Evolutionary conservation across 192 early-diverging fungal species (phyloP).

Genomic region (Ambispora gerdemannii): DNA sequence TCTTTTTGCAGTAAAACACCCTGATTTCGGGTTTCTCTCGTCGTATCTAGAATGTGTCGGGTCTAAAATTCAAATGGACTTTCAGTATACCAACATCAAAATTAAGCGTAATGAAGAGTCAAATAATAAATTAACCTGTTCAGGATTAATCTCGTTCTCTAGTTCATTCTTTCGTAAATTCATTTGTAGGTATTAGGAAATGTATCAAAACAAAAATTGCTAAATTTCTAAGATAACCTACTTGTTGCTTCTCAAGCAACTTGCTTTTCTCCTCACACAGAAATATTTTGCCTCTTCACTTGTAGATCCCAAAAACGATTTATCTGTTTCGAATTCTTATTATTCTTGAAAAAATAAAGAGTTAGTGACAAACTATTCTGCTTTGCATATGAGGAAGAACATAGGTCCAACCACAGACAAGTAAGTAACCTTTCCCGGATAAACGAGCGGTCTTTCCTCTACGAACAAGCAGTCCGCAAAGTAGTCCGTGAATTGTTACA

Average conservation of each 20-base stretch:
- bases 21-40: slow-evolving; percentile 11
- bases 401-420: background rate
- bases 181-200: background rate
- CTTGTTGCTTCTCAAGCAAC: slow-evolving; percentile 17
- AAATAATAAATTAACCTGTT: slow-evolving; percentile 9
- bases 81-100: slow-evolving; percentile 23
- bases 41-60: slow-evolving; percentile 8
- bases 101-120: slow-evolving; percentile 7
- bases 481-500: slow-evolving; percentile 8
- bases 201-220: background rate
- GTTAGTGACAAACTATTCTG: background rate
- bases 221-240: background rate
- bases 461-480: slow-evolving; percentile 18
- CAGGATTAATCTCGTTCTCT: background rate
- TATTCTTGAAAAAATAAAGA: slow-evolving; percentile 11
- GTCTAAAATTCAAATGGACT: slow-evolving; percentile 24
- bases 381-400: background rate
- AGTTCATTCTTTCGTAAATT: background rate
- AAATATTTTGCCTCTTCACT: slow-evolving; percentile 16
- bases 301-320: slow-evolving; percentile 20
- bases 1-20: slow-evolving; percentile 17
- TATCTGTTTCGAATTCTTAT: slow-evolving; percentile 20
- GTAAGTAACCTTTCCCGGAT: slow-evolving; percentile 16
- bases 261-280: slow-evolving; percentile 2
- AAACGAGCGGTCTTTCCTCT: slow-evolving; percentile 22